These are phyloP conservation scores for Pharnaceum exiguum DNA, from an alignment of 148 eudicot genomes.

Conservation along the genomic window DNA sequence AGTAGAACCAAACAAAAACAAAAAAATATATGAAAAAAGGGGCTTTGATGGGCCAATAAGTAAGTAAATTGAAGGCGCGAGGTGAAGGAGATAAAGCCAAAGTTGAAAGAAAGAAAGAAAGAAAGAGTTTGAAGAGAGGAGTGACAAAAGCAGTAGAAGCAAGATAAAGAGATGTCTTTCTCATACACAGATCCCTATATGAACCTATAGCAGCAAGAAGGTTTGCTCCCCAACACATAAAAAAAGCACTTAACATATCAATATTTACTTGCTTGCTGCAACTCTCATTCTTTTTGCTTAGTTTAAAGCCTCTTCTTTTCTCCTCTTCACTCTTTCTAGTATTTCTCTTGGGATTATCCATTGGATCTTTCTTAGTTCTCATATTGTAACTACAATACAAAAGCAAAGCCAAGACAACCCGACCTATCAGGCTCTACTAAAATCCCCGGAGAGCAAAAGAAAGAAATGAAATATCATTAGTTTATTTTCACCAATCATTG, in stretches of 20 bases:
- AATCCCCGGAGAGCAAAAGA: neutral
- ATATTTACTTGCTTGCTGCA: conserved; percentile 7
- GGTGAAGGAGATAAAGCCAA: conserved; percentile 20
- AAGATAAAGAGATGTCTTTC: conserved; percentile 45
- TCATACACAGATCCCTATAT: conserved; percentile 80
- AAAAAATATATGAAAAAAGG: neutral
- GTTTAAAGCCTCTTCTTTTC: neutral
- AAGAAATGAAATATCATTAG: conserved; percentile 6
- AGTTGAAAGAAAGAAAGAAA: conserved; percentile 26
- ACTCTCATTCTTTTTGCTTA: conserved; percentile 31
- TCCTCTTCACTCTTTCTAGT: neutral
- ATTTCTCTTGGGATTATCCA: conserved; percentile 31
- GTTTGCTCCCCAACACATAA: too few relatives aligned
- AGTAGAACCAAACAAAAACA: neutral
- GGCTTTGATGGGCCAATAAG: neutral
- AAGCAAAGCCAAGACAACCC: conserved; percentile 9
- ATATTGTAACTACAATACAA: conserved; percentile 34
- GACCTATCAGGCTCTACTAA: too few relatives aligned
- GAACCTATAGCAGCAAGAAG: conserved; percentile 11
- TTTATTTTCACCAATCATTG: conserved; percentile 28
- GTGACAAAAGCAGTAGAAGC: too few relatives aligned
- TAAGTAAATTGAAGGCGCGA: conserved; percentile 6
- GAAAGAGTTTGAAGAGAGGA: too few relatives aligned
- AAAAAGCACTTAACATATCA: too few relatives aligned
- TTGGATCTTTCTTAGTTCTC: conserved; percentile 24